phyloP scores from a whole-genome alignment of 768 basidiomycete species.

The Mycena rosella region DNA sequence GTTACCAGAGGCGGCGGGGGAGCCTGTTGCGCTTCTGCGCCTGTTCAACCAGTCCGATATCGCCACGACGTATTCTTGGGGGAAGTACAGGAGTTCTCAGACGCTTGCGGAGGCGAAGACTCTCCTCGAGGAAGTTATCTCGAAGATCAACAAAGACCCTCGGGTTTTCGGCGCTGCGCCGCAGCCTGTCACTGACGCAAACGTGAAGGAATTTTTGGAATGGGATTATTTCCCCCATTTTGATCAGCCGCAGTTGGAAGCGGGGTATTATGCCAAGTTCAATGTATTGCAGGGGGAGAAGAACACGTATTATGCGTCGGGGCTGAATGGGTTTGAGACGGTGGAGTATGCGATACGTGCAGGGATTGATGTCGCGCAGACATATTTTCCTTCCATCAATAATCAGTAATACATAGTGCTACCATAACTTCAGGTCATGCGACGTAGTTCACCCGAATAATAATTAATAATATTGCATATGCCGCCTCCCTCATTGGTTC shows the following conservation, averaged over 20 bases:
- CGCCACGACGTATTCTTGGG: constrained; percentile 7
- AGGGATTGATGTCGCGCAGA: constrained; percentile 6
- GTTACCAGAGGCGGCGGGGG: constrained; percentile 20
- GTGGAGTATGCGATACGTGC: constrained; percentile 6
- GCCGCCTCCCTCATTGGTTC: no score
- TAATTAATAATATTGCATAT: not conserved
- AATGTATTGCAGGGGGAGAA: constrained; percentile 18
- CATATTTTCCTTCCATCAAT: no score
- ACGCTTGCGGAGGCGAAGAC: no score
- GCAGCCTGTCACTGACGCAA: constrained; percentile 13
- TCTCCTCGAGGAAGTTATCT: no score
- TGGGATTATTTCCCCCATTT: constrained; percentile 22
- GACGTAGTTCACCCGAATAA: not conserved
- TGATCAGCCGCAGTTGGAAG: constrained; percentile 15
- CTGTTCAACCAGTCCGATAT: constrained; percentile 20
- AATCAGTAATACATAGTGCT: no score
- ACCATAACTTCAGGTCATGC: no score
- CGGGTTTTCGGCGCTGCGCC: constrained; percentile 1
- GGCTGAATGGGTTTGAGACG: constrained; percentile 21
- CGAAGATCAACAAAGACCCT: constrained; percentile 2
- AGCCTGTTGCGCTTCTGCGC: constrained; percentile 19
- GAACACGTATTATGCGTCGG: constrained; percentile 21
- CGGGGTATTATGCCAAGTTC: constrained; percentile 15
- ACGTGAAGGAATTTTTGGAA: constrained; percentile 15
- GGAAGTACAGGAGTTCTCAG: no score